These are phyloP conservation scores for Backusella sp. DNA, from an alignment of 192 early-diverging fungal genomes.

Conservation along the genomic window DNA sequence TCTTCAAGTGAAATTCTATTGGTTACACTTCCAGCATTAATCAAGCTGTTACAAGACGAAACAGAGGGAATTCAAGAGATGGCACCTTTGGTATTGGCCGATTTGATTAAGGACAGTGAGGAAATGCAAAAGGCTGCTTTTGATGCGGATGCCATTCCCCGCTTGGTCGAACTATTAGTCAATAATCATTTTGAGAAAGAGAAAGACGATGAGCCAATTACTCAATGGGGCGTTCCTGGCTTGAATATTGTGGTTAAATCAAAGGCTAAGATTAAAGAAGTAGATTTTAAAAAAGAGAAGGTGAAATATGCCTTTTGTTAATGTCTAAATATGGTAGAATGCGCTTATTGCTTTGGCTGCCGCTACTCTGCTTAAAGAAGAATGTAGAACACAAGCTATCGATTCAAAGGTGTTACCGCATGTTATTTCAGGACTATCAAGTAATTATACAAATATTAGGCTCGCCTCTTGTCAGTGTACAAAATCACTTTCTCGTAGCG, in stretches of 20 bases:
- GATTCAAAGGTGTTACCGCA: conserved; percentile 74
- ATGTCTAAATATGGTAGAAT: conserved; percentile 47
- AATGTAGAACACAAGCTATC: conserved; percentile 73
- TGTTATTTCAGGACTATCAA: conserved; percentile 65
- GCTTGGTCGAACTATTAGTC: conserved; percentile 56
- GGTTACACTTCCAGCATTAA: conserved; percentile 63
- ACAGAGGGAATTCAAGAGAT: conserved; percentile 60
- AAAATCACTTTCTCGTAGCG: conserved; percentile 73
- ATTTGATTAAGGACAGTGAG: conserved; percentile 72
- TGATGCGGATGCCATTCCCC: conserved; percentile 72
- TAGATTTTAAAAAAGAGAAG: conserved; percentile 1
- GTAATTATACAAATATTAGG: conserved; percentile 58
- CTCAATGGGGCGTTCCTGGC: conserved; percentile 26
- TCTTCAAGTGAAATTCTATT: conserved; percentile 49
- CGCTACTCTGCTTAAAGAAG: conserved; percentile 67
- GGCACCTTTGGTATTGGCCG: conserved; percentile 65
- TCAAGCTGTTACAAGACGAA: conserved; percentile 61
- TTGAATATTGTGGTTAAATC: conserved; percentile 32
- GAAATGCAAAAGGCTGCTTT: conserved; percentile 71
- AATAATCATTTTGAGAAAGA: conserved; percentile 23
- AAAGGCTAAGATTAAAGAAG: conserved; percentile 62
- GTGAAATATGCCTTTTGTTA: neutral
- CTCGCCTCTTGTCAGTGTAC: conserved; percentile 78
- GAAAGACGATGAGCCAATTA: conserved; percentile 26
- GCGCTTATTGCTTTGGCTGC: conserved; percentile 67